phyloP scores from a whole-genome alignment of 1,284 basidiomycete genomes.

The Heterobasidion annosum region DNA sequence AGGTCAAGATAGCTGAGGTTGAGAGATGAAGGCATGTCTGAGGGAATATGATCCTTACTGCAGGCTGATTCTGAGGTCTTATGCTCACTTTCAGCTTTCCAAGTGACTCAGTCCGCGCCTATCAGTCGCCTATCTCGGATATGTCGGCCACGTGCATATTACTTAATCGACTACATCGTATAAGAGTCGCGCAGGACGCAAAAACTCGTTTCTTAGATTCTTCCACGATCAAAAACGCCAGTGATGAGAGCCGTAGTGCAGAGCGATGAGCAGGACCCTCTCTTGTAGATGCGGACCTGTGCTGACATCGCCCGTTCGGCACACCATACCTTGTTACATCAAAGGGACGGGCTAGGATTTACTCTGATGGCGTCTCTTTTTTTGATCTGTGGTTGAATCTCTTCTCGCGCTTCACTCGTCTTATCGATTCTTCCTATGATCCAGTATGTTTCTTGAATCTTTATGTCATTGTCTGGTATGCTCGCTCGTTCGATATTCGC shows the following conservation, averaged over 20 bases:
- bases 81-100: no score
- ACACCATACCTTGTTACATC: slow-evolving; percentile 38
- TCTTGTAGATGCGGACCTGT: slow-evolving; percentile 19
- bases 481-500: no score
- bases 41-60: no score
- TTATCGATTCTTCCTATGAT: no score
- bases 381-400: slow-evolving; percentile 4
- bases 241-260: slow-evolving; percentile 39
- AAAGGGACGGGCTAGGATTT: slow-evolving; percentile 35
- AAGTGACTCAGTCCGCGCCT: no score
- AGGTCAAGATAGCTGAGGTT: slow-evolving; percentile 7
- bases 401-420: neutral
- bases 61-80: no score
- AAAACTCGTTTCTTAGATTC: slow-evolving; percentile 21
- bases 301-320: slow-evolving; percentile 40
- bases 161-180: no score
- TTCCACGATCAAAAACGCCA: slow-evolving; percentile 43
- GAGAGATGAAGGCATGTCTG: neutral
- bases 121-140: no score
- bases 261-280: slow-evolving; percentile 30
- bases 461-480: no score
- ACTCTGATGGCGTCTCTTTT: slow-evolving; percentile 32
- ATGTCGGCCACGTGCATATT: neutral
- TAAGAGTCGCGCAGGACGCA: neutral
- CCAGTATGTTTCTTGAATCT: no score